These are phyloP conservation scores for Russula sp. DNA, from an alignment of 768 basidiomycete genomes.

Conservation along the genomic window DNA sequence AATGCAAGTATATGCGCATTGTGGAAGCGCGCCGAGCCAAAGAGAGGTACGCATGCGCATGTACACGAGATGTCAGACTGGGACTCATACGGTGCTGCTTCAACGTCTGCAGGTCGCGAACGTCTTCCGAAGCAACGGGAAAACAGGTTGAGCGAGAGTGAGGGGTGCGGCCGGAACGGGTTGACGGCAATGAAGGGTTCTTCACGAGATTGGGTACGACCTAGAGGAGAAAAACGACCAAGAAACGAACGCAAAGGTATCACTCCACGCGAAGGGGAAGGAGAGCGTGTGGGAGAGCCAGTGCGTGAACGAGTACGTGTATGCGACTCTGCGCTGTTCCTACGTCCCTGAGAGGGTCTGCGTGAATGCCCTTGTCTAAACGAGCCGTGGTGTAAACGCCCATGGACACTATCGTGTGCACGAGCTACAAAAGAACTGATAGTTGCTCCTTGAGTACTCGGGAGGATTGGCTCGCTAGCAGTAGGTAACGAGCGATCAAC, in stretches of 20 bases:
- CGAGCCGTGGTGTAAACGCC: background rate
- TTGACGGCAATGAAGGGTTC: conserved; percentile 34
- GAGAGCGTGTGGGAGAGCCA: conserved; percentile 31
- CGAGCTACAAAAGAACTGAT: conserved; percentile 11
- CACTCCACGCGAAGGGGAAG: conserved; percentile 35
- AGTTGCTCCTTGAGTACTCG: background rate
- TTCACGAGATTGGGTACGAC: conserved; percentile 39
- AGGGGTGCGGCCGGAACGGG: conserved; percentile 28
- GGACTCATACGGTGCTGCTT: background rate
- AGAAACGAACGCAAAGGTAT: conserved; percentile 54
- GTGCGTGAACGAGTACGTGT: conserved; percentile 31
- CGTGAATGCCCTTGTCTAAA: conserved; percentile 18
- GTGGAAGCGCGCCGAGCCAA: conserved; percentile 14
- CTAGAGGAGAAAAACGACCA: conserved; percentile 44
- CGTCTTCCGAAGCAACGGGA: conserved; percentile 9
- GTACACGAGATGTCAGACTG: background rate
- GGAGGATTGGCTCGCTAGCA: conserved; percentile 17
- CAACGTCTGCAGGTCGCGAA: background rate
- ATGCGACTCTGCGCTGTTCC: conserved; percentile 27
- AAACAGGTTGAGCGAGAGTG: conserved; percentile 9
- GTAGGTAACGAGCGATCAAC: conserved; percentile 10
- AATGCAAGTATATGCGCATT: conserved; percentile 25
- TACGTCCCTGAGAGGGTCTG: conserved; percentile 19
- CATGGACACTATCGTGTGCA: conserved; percentile 5
- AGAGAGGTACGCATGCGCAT: conserved; percentile 20